phyloP scores from a whole-genome alignment of 2,329 filamentous ascomycete species.

The Microcyclospora pomicola region DNA sequence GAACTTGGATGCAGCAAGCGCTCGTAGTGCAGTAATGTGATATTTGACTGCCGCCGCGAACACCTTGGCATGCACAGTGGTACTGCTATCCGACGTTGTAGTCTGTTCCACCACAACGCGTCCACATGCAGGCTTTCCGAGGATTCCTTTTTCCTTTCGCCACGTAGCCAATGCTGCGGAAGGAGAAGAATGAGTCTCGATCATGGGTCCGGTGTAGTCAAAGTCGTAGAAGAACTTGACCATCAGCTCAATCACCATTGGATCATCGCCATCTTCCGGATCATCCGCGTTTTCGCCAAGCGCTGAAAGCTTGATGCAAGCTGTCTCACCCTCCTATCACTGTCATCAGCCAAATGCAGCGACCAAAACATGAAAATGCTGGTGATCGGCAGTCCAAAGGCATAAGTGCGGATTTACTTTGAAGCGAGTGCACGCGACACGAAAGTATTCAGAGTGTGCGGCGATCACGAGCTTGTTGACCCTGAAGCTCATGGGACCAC shows the following conservation, averaged over 20 bases:
- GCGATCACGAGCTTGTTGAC: conserved; percentile 30
- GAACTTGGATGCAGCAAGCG: conserved; percentile 27
- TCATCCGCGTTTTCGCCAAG: conserved; percentile 4
- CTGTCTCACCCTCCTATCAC: conserved; percentile 6
- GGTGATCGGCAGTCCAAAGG: neutral
- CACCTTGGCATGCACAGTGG: conserved; percentile 25
- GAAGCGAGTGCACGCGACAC: conserved; percentile 7
- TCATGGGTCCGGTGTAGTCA: conserved; percentile 7
- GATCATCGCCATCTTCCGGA: conserved; percentile 11
- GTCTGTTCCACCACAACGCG: no score
- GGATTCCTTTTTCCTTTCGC: no score
- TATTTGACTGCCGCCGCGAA: conserved; percentile 31
- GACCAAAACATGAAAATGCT: neutral
- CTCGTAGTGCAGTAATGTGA: conserved; percentile 26
- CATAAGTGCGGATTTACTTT: neutral
- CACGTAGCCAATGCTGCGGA: no score
- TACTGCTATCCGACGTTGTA: neutral
- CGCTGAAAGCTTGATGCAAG: conserved; percentile 9
- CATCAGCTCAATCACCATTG: conserved; percentile 14
- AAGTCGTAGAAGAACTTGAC: conserved; percentile 18
- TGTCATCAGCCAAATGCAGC: neutral
- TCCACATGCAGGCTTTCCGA: no score
- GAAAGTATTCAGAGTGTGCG: conserved; percentile 27
- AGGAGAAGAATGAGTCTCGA: no score
- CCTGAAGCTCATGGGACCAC: conserved; percentile 25